phyloP scores from a whole-genome alignment of 75 land plant genomes.

The Pinus tabuliformis region DNA sequence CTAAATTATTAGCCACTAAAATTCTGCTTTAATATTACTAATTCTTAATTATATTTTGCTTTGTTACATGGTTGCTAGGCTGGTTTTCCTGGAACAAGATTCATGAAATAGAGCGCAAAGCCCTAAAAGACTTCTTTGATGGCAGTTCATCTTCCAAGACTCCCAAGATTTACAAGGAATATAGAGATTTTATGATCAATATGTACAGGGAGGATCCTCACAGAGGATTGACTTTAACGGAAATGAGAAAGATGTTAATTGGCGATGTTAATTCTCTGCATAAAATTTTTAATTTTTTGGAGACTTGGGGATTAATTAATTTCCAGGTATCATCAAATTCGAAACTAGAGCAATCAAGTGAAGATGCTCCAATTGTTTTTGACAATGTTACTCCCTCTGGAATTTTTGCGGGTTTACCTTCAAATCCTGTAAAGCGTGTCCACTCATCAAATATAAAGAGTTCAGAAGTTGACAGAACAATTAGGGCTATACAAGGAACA shows the following conservation, averaged over 20 bases:
- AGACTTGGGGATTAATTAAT: slow-evolving; percentile 89
- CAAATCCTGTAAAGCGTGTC: slow-evolving; percentile 21
- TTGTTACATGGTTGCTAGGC: slow-evolving; percentile 26
- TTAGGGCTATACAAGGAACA: slow-evolving; percentile 18
- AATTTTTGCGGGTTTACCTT: slow-evolving; percentile 39
- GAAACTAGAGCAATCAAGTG: not conserved
- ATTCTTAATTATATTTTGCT: too few relatives aligned
- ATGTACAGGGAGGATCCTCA: slow-evolving; percentile 84
- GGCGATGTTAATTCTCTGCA: slow-evolving; percentile 74
- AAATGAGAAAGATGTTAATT: slow-evolving; percentile 70
- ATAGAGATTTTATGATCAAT: slow-evolving; percentile 89
- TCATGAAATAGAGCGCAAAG: slow-evolving; percentile 65
- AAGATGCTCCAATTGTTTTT: slow-evolving; percentile 14
- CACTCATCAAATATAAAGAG: not conserved
- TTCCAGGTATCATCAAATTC: slow-evolving; percentile 26
- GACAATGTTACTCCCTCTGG: slow-evolving; percentile 52
- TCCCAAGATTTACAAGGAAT: slow-evolving; percentile 90
- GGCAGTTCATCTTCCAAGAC: slow-evolving; percentile 64
- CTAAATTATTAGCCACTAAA: too few relatives aligned
- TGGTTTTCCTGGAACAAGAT: slow-evolving; percentile 91
- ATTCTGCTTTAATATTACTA: too few relatives aligned
- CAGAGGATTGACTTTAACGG: slow-evolving; percentile 71
- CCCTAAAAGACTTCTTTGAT: slow-evolving; percentile 82
- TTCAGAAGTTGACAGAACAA: slow-evolving; percentile 13
- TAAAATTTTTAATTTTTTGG: slow-evolving; percentile 72